These are phyloP conservation scores for Amyloporia xantha DNA, from an alignment of 768 basidiomycete species.

Conservation along the genomic window DNA sequence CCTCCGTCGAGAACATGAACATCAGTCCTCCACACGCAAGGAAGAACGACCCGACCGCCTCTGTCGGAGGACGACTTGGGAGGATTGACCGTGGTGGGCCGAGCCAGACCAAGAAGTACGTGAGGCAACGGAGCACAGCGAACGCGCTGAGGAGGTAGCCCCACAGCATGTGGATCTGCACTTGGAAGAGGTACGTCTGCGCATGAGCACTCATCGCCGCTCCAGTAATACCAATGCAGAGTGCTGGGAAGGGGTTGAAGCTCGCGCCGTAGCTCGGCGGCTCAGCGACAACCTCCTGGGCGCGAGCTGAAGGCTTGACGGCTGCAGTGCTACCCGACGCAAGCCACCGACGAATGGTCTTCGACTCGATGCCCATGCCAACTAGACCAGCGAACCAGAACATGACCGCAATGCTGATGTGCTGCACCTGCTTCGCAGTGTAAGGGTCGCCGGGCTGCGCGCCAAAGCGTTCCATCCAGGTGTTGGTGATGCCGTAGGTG, in stretches of 20 bases:
- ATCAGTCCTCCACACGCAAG: conserved; percentile 82
- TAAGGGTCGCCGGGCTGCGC: conserved; percentile 74
- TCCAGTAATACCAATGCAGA: conserved; percentile 91
- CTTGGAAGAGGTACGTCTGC: conserved; percentile 90
- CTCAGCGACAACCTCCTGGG: conserved; percentile 45
- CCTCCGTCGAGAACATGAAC: conserved; percentile 89
- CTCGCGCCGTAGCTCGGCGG: conserved; percentile 69
- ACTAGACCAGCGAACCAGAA: conserved; percentile 91
- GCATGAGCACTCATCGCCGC: conserved; percentile 90
- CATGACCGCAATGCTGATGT: conserved; percentile 93
- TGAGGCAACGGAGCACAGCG: conserved; percentile 73
- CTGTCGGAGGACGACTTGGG: conserved; percentile 90
- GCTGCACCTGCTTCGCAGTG: conserved; percentile 89
- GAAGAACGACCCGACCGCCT: conserved; percentile 83
- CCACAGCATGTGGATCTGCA: conserved; percentile 89
- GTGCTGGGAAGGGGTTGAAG: conserved; percentile 90
- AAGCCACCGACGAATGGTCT: conserved; percentile 64
- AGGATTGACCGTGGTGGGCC: conserved; percentile 76
- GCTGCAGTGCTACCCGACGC: conserved; percentile 45
- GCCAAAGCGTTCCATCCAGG: conserved; percentile 97
- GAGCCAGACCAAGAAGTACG: conserved; percentile 94
- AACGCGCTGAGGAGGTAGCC: conserved; percentile 79
- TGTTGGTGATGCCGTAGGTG: conserved; percentile 83
- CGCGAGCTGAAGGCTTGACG: conserved; percentile 13
- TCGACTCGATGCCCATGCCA: conserved; percentile 87